Evolutionary conservation across 164 flowering plant species (phyloP).

Genomic region (Chimonanthus praecox): DNA sequence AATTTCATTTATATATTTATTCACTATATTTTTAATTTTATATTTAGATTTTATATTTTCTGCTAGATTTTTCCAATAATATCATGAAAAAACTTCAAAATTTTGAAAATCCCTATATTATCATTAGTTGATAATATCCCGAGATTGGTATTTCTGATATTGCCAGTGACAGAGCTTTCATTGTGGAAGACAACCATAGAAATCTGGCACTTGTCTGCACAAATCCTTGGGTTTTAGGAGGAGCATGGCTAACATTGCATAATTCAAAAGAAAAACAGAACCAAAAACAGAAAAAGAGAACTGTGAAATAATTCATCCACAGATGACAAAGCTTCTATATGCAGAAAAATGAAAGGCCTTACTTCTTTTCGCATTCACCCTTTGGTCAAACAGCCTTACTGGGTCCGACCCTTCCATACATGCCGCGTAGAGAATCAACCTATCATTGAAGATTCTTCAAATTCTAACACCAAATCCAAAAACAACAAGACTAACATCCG

Average conservation of each 20-base stretch:
- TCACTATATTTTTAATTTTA: too few species aligned
- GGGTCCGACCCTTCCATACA: slow-evolving; percentile 94
- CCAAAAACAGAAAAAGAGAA: background rate
- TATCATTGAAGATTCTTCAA: slow-evolving; percentile 14
- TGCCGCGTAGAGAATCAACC: slow-evolving; percentile 70
- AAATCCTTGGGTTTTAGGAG: too few species aligned
- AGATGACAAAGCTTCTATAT: background rate
- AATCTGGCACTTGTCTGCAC: background rate
- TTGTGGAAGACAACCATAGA: background rate
- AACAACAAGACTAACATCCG: background rate
- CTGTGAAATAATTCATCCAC: background rate
- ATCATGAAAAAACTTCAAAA: too few species aligned
- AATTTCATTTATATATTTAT: too few species aligned
- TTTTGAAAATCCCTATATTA: too few species aligned
- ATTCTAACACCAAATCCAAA: background rate
- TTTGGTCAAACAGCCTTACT: slow-evolving; percentile 73
- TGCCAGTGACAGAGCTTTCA: too few species aligned
- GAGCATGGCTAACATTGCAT: background rate
- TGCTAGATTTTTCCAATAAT: too few species aligned
- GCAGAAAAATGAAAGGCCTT: slow-evolving; percentile 1
- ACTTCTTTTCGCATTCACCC: slow-evolving; percentile 73
- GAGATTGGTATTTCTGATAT: too few species aligned
- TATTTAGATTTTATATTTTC: too few species aligned
- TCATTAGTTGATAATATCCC: too few species aligned
- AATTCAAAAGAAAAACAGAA: background rate